Percentiles rank a stretch among this genome's conserved stretches.
Conservation (phyloP, 805 yeast species). For the Pichia kluyveri region DNA sequence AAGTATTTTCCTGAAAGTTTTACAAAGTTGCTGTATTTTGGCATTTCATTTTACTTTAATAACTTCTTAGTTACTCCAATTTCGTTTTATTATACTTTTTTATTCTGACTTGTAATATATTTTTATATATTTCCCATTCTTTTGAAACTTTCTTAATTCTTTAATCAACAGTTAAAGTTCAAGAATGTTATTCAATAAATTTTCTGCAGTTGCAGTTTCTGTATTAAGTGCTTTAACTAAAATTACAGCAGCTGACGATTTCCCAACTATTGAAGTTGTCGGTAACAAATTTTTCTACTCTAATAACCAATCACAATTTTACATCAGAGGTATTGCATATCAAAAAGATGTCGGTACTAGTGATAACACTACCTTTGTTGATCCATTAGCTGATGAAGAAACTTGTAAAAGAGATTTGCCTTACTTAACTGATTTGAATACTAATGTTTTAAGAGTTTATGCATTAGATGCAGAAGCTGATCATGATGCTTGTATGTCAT, state of each 20-base stretch:
- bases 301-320: slow-evolving; percentile 73
- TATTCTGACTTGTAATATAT: too few species aligned
- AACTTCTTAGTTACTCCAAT: too few species aligned
- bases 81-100: too few species aligned
- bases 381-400: slow-evolving; percentile 58
- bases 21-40: not conserved
- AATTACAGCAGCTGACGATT: slow-evolving; percentile 31
- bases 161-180: not conserved
- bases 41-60: too few species aligned
- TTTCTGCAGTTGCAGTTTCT: slow-evolving; percentile 22
- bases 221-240: slow-evolving; percentile 13
- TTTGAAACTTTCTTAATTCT: too few species aligned
- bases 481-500: slow-evolving; percentile 60
- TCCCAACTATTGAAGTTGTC: slow-evolving; percentile 61
- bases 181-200: slow-evolving; percentile 28
- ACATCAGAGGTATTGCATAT: slow-evolving; percentile 71
- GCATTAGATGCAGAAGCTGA: slow-evolving; percentile 58
- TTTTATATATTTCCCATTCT: too few species aligned
- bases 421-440: slow-evolving; percentile 50
- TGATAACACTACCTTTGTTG: slow-evolving; percentile 41
- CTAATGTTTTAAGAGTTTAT: slow-evolving; percentile 70
- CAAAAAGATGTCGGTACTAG: slow-evolving; percentile 56
- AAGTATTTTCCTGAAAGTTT: not conserved
- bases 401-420: slow-evolving; percentile 70
- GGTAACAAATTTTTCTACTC: slow-evolving; percentile 74